Evolutionary conservation across 768 basidiomycete species (phyloP), one percentile per base, ranked within the genome.

Genomic region (Pleurotus salmoneostramineus): DNA sequence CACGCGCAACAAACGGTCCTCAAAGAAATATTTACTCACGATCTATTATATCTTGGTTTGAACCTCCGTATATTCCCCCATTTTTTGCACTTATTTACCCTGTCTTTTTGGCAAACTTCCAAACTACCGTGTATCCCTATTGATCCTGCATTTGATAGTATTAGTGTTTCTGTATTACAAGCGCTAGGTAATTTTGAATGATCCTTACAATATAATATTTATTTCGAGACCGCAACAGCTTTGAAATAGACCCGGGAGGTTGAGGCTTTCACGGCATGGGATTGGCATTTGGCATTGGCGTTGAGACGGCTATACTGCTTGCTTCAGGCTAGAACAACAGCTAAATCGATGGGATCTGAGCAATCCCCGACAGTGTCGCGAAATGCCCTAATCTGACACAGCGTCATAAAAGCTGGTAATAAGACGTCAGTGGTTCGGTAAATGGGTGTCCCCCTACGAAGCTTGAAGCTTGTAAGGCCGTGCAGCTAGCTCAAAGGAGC

Each of bases 121-220:
- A 17, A n/a, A n/a, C n/a, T n/a, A n/a, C 15, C 33, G 15, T 55
- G 52, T 55, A 55, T 55, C 52, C 52, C 52, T 55, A 55, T 55
- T 36, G 52, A 27, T 17, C 14, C 15, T 55, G 36, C 52, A 40
- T 32, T 11, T 49, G 21, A 49, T 49, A 49, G 40, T n/a, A 44
- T 55, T 55, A 55, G 40, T 27, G 21, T 40, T 43, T 10, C 12
- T 55, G 52, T 55, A 55, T 55, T 51, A 51, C 52, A 55, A 55
- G 52, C 12, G 52, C 52, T 55, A 55, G 52, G 43, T 55, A 55
- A 31, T 43, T 55, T 27, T 55, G 43, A 55, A 52, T 40, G 40
- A 43, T 34, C 15, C 52, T 55, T 32, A 55, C 52, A 40, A 55
- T 55, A 37, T 3, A 27, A 27, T 55, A 55, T 43, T 55, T 27